These are phyloP conservation scores for Aquilaria malaccensis DNA, from an alignment of 345 rosid species.

Conservation along the genomic window DNA sequence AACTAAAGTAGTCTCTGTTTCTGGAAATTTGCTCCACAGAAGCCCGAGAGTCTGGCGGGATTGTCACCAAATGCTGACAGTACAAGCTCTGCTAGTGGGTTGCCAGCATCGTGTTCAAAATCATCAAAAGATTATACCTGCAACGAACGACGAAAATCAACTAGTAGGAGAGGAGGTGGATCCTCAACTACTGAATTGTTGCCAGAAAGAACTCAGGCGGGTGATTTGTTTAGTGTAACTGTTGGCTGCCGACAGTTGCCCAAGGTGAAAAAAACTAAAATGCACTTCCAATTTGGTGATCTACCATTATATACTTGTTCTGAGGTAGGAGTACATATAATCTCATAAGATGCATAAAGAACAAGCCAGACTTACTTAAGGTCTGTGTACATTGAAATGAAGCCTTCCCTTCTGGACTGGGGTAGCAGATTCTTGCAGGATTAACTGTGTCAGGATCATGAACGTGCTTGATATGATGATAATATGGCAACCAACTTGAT, in stretches of 20 bases:
- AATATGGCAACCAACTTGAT: too few species aligned
- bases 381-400: too few species aligned
- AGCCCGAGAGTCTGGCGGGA: constrained; percentile 60
- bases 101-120: constrained; percentile 63
- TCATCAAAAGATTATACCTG: constrained; percentile 39
- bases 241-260: constrained; percentile 46
- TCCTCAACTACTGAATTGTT: constrained; percentile 33
- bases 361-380: too few species aligned
- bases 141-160: constrained; percentile 50
- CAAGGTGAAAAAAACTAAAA: constrained; percentile 36
- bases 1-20: constrained; percentile 5
- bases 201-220: constrained; percentile 67
- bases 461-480: too few species aligned
- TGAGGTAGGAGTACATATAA: neutral
- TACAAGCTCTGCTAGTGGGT: constrained; percentile 53
- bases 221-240: constrained; percentile 58
- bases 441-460: too few species aligned
- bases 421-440: too few species aligned
- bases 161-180: constrained; percentile 43
- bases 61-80: constrained; percentile 40
- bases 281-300: constrained; percentile 5
- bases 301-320: neutral
- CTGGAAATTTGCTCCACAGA: constrained; percentile 35
- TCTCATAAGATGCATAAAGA: neutral
- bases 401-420: too few species aligned